These are phyloP conservation scores for Plasmodium inui DNA, from an alignment of 169 alveolate genomes.

Conservation along the genomic window DNA sequence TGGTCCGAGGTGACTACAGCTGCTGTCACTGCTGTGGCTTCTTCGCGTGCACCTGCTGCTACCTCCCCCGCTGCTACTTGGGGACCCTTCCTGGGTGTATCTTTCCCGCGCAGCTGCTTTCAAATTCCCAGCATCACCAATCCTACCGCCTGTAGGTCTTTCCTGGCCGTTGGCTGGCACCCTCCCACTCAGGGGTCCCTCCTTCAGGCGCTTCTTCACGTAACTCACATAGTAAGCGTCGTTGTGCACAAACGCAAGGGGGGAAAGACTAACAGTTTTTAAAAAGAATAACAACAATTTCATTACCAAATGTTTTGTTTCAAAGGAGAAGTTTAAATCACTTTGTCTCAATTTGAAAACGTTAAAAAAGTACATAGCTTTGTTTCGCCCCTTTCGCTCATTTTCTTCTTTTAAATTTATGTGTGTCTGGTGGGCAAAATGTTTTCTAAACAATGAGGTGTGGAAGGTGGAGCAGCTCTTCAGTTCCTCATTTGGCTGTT, in stretches of 20 bases:
- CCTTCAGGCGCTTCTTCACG: slow-evolving; percentile 35
- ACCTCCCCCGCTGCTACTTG: neutral
- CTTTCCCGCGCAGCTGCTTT: neutral
- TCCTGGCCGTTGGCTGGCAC: neutral
- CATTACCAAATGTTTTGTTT: slow-evolving; percentile 53
- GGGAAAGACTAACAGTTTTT: slow-evolving; percentile 12
- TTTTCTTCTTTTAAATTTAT: slow-evolving; percentile 41
- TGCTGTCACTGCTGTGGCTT: neutral
- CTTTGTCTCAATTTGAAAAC: slow-evolving; percentile 27
- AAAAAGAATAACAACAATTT: slow-evolving; percentile 49
- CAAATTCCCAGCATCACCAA: neutral
- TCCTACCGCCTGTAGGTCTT: neutral
- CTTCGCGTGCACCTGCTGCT: neutral
- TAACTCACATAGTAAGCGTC: slow-evolving; percentile 38
- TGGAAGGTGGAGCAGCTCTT: slow-evolving; percentile 1
- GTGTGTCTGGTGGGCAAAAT: slow-evolving; percentile 8
- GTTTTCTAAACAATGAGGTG: slow-evolving; percentile 47
- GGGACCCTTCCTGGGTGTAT: neutral
- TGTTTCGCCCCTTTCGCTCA: neutral
- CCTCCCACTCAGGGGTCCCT: neutral
- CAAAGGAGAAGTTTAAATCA: slow-evolving; percentile 35
- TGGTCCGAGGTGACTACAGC: neutral
- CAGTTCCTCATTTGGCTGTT: neutral
- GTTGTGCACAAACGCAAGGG: slow-evolving; percentile 35
- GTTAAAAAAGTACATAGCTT: slow-evolving; percentile 48